Percentiles rank a stretch among this genome's conserved stretches.
These are phyloP conservation scores for Diaporthe sp. DNA, from an alignment of 2,329 filamentous ascomycete genomes.

Conservation along the genomic window DNA sequence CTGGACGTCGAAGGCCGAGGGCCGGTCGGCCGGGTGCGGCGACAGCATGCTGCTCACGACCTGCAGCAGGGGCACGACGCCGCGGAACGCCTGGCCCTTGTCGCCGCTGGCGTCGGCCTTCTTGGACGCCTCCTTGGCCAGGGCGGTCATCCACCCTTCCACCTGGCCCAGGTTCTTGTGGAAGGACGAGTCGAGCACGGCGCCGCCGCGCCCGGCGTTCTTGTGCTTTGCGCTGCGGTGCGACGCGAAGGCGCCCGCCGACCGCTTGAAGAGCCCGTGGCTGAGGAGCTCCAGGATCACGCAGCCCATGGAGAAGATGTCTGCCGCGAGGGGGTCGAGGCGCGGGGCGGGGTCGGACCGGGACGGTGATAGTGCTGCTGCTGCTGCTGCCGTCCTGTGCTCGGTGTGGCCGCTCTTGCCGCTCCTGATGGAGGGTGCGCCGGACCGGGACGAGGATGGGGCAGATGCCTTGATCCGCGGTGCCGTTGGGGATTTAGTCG, in stretches of 20 bases:
- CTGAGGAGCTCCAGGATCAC: slow-evolving; percentile 80
- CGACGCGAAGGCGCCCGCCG: slow-evolving; percentile 73
- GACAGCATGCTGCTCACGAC: slow-evolving; percentile 69
- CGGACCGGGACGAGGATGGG: slow-evolving; percentile 48
- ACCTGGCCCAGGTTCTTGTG: slow-evolving; percentile 79
- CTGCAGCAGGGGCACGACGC: slow-evolving; percentile 65
- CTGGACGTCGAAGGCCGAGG: slow-evolving; percentile 65
- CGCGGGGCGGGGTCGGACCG: slow-evolving; percentile 53
- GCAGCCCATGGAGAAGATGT: slow-evolving; percentile 81
- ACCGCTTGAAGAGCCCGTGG: slow-evolving; percentile 74
- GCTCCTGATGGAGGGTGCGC: slow-evolving; percentile 50
- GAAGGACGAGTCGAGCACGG: slow-evolving; percentile 77
- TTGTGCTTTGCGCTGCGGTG: slow-evolving; percentile 77
- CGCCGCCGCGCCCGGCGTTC: slow-evolving; percentile 68
- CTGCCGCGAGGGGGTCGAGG: slow-evolving; percentile 70
- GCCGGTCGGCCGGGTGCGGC: slow-evolving; percentile 65
- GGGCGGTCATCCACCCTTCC: slow-evolving; percentile 74
- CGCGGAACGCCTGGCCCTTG: slow-evolving; percentile 58
- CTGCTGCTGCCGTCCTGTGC: slow-evolving; percentile 48
- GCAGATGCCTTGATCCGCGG: slow-evolving; percentile 50
- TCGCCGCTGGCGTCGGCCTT: slow-evolving; percentile 58
- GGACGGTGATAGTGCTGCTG: background rate
- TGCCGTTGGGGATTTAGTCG: slow-evolving; percentile 46
- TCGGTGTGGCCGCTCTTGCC: slow-evolving; percentile 51
- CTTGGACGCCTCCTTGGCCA: slow-evolving; percentile 70